Conservation (phyloP, 768 basidiomycete species). For the Tylopilus sp. region DNA sequence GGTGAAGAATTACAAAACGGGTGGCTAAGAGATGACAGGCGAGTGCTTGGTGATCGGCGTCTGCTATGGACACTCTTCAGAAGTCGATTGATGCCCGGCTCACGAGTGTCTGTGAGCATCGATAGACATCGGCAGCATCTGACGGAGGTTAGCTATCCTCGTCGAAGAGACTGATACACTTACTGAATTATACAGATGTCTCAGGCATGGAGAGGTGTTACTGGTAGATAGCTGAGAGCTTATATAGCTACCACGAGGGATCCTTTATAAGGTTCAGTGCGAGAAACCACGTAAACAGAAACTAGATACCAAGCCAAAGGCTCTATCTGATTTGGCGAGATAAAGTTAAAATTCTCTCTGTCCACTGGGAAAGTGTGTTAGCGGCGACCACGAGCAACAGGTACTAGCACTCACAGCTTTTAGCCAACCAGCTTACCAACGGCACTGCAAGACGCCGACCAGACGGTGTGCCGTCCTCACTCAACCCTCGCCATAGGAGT, state of each 20-base stretch:
- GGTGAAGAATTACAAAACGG: neutral
- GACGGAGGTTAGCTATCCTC: neutral
- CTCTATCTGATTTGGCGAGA: neutral
- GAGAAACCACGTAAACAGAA: neutral
- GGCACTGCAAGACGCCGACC: neutral
- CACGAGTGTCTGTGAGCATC: neutral
- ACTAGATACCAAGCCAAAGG: no score
- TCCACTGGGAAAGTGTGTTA: neutral
- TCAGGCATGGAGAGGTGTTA: neutral
- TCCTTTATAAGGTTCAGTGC: neutral
- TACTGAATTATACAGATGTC: neutral
- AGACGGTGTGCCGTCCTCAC: neutral
- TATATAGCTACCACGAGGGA: neutral
- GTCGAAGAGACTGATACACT: neutral
- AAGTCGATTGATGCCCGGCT: neutral
- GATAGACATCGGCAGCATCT: neutral
- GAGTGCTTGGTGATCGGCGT: neutral
- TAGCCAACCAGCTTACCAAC: neutral
- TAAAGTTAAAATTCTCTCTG: neutral
- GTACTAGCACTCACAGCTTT: neutral
- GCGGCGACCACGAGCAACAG: neutral
- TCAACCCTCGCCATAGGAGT: neutral
- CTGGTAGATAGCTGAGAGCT: neutral
- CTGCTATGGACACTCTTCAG: neutral
- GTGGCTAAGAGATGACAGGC: neutral